Evolutionary conservation across 1,284 basidiomycete genomes (phyloP), one percentile per base, ranked within the genome.

Genomic region (Ceratobasidium sp.): DNA sequence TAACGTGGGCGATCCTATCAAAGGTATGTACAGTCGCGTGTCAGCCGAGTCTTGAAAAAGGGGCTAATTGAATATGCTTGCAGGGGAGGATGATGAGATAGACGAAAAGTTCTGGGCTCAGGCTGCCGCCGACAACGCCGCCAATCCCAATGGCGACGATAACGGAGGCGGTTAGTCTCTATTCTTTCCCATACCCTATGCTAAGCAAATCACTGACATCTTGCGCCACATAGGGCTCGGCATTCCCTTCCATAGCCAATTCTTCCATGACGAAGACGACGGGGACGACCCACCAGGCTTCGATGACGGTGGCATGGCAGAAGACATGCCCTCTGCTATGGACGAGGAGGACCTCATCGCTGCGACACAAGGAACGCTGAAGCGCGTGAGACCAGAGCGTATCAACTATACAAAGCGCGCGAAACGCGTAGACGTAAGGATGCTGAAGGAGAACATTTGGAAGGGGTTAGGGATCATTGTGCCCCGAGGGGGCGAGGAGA

Each of bases 361-460:
- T 18, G 90, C 88, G 1, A 93, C 94, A 0, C 90, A 93, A 77
- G 90, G 91, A 23, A 89, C 91, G 78, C 87, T 91, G 49, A 89
- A 91, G 66, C 89, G 93, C 11, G 89, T 94, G 49, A 86, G 90
- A 74, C 96, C 96, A 1, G 94, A 98, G 80, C 89, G 89, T 75
- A 95, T 99, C 78, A 95, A 96, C 77, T 98, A 98, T 79, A 92
- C 96, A 3, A 98, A 97, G 83, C 90, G 93, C 72, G 97, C 98
- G 1, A 99, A 98, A 84, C 86, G 96, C 52, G 96, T 99, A 32
- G 98, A 99, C 79, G 96, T 99, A 58, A 89, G 96, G 79, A 94
- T 92, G 81, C 85, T 99, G 77, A 99, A 99, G 84, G 98, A 99
- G 75, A 98, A 96, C 78, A 98, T 99, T 72, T 99, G 97, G 97